Percentiles rank a stretch among this genome's conserved stretches.
These are phyloP conservation scores for Chytriomyces sp. DNA, from an alignment of 192 early-diverging fungal genomes.

Conservation along the genomic window DNA sequence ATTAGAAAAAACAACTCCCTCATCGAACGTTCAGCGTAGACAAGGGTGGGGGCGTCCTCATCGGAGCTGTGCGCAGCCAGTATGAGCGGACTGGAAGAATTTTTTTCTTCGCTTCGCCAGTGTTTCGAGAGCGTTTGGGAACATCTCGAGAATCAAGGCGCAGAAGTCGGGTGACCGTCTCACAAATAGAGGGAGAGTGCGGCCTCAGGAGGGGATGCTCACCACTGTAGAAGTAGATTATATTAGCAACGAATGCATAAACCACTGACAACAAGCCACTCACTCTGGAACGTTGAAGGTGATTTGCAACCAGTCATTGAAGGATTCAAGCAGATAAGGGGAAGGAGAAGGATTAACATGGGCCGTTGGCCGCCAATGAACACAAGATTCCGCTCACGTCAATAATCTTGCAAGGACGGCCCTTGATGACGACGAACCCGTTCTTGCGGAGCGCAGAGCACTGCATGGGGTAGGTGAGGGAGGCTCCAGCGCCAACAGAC, in stretches of 20 bases:
- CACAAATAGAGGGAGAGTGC: too few species aligned
- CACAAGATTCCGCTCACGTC: conserved; percentile 68
- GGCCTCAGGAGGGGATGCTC: not conserved
- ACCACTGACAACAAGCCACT: too few species aligned
- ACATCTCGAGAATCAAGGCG: too few species aligned
- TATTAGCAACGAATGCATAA: not conserved
- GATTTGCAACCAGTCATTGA: not conserved
- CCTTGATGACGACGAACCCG: conserved; percentile 98
- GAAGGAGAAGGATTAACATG: not conserved
- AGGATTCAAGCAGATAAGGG: not conserved
- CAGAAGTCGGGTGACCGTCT: too few species aligned
- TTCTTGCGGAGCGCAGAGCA: conserved; percentile 99
- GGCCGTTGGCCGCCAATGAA: not conserved
- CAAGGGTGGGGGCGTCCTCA: too few species aligned
- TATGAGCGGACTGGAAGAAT: not conserved
- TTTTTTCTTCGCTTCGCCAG: conserved; percentile 5
- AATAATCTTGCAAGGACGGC: conserved; percentile 99
- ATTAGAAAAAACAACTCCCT: too few species aligned
- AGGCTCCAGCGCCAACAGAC: conserved; percentile 78
- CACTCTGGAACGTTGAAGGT: conserved; percentile 7
- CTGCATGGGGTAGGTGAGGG: conserved; percentile 90
- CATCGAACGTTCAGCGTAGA: too few species aligned
- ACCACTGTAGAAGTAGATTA: conserved; percentile 15
- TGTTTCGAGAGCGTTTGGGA: too few species aligned
- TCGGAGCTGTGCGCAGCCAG: too few species aligned